A percentile compares a stretch with the other conserved stretches of the same genome.
These are phyloP conservation scores for Chloromonas sp. DNA, from an alignment of 163 green algal genomes.

Conservation along the genomic window DNA sequence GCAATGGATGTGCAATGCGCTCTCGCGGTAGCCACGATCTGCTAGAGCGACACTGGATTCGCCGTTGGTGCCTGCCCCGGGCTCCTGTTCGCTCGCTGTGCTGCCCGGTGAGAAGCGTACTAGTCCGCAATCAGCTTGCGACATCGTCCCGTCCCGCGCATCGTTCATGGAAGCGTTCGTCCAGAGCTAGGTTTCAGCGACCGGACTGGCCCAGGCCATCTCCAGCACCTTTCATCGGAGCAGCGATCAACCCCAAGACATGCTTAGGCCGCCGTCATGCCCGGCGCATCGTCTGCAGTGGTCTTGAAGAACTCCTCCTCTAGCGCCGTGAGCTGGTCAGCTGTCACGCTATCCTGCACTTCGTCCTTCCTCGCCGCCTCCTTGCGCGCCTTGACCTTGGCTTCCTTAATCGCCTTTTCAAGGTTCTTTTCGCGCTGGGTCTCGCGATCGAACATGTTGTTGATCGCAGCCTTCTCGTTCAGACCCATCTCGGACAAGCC, in stretches of 20 bases:
- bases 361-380: slow-evolving; percentile 67
- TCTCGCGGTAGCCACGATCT: too few species aligned
- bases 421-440: slow-evolving; percentile 85
- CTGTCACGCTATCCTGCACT: slow-evolving; percentile 47
- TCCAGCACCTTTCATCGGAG: not conserved
- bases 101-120: too few species aligned
- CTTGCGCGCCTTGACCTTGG: slow-evolving; percentile 79
- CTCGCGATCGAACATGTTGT: slow-evolving; percentile 83
- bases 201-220: not conserved
- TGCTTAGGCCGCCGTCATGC: not conserved
- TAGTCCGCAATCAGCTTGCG: too few species aligned
- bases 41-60: too few species aligned
- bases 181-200: not conserved
- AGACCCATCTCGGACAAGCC: slow-evolving; percentile 59
- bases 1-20: too few species aligned
- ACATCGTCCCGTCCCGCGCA: too few species aligned
- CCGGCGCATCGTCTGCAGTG: not conserved
- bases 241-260: not conserved
- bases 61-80: too few species aligned
- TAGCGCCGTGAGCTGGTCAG: slow-evolving; percentile 56
- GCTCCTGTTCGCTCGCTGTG: too few species aligned
- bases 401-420: slow-evolving; percentile 85
- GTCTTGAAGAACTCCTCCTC: slow-evolving; percentile 55
- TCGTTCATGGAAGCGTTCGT: too few species aligned
- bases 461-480: slow-evolving; percentile 60